phyloP scores from a whole-genome alignment of 805 yeast species.

The Candida stauntonica region DNA sequence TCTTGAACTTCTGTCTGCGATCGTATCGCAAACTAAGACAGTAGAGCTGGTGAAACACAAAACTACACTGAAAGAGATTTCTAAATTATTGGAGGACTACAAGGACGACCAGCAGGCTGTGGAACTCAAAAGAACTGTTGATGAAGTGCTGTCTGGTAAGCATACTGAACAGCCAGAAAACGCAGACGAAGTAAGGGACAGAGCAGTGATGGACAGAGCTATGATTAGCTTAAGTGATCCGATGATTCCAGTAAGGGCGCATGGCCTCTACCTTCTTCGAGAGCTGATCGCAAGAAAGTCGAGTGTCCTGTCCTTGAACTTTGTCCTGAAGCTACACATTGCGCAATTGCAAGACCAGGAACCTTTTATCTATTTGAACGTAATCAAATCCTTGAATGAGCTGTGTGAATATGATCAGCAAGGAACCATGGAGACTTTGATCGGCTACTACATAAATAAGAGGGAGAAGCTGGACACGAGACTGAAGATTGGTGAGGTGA shows the following conservation, averaged over 20 bases:
- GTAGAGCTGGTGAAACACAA: slow-evolving; percentile 19
- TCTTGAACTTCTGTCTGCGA: slow-evolving; percentile 35
- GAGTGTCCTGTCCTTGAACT: slow-evolving; percentile 44
- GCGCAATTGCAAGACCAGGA: slow-evolving; percentile 70
- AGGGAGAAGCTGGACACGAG: slow-evolving; percentile 29
- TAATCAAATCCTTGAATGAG: slow-evolving; percentile 70
- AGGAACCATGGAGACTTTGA: slow-evolving; percentile 34
- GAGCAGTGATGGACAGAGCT: slow-evolving; percentile 49
- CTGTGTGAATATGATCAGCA: slow-evolving; percentile 44
- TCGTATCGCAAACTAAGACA: slow-evolving; percentile 29
- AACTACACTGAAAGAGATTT: slow-evolving; percentile 29
- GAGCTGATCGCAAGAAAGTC: slow-evolving; percentile 48
- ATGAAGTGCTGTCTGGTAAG: slow-evolving; percentile 16
- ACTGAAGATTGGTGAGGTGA: slow-evolving; percentile 79
- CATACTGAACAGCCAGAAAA: slow-evolving; percentile 1
- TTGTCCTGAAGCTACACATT: slow-evolving; percentile 58
- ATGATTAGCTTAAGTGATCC: slow-evolving; percentile 69
- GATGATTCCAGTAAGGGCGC: slow-evolving; percentile 78
- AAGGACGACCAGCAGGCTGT: slow-evolving; percentile 16
- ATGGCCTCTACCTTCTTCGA: slow-evolving; percentile 67
- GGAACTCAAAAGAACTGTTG: slow-evolving; percentile 17
- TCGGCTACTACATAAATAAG: slow-evolving; percentile 31
- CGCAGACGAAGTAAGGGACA: slow-evolving; percentile 28
- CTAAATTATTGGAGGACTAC: slow-evolving; percentile 15
- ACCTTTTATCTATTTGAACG: slow-evolving; percentile 82